Base-by-base conservation (phyloP, 202 grass and related monocot species). In the Thinopyrum obtusiflorum region DNA sequence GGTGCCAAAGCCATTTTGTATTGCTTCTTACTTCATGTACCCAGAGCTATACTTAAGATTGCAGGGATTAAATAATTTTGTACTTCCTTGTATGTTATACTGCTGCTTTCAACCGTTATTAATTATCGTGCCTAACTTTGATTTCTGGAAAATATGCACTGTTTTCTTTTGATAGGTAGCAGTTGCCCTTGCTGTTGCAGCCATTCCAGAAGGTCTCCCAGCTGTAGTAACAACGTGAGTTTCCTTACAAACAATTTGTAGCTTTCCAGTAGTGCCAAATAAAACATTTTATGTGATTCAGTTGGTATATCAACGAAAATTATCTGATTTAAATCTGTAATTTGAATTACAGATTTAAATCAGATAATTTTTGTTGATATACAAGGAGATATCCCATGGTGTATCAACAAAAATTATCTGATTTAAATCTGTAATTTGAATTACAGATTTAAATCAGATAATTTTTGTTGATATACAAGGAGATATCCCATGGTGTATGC, bases 191-290 rank as follows among this genome's bases (percentile, higher is more conserved):
- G 97, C 97, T 82, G 97, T 98, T 76, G 97, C 97, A 70, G 97
- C 97, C 62, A 98, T 98, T 87, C 97, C 97, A 85, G 97, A 98
- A 94, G 97, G 97, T 78, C 93, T 98, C 88, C 97, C 97, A 81
- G 97, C 97, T 85, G 97, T 98, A 53, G 97, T 98, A 69, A 98
- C 97, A 85, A 98, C 97, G 97, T 98, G 84, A 90, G 91, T 84
- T 67, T 42, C 78, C 60, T 64, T 81, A 7, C 9, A 81, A 76
- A 86, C 20, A 73, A 46, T 77, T 51, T 85, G 20, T 68, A 68
- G 15, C 47, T 65, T 85, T 84, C 18, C 26, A 71, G 28, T 75
- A 24, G 59, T 77, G 24, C 7, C 83, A 78, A 53, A 53, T 61
- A 44, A 71, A 79, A 14, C 26, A 12, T 24, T 29, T 23, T n/a